Evolutionary conservation across 306 rosid species (phyloP), one percentile per base, ranked within the genome.

Genomic region (Gillenia trifoliata): DNA sequence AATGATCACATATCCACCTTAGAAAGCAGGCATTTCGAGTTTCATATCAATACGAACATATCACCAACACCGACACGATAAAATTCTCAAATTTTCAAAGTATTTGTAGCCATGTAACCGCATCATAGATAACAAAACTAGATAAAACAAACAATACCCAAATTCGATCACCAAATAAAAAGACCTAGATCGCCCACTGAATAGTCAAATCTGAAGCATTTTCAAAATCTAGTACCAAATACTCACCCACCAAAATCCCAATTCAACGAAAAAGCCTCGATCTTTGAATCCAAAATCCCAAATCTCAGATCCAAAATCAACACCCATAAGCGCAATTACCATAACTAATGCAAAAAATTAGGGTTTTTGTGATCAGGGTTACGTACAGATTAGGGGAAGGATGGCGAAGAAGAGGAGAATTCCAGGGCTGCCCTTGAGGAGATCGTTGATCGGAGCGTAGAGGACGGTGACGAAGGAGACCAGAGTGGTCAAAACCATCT

Each of bases 381-480:
- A 77, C 96, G 16, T 80, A 94, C 98, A 90, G 63, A 91, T 10
- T 63, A 93, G 82, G 36, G 98, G 98, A 38, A 93, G 89, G 80
- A 93, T 82, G 81, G 89, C 52, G 83, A 93, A 79, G 88, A 93
- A 73, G 79, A 93, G 79, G 47, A 93, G 91, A 54, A 91, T 87
- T 55, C 85, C 85, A 20, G 97, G 80, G 75, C 84, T 91, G 11
- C 88, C 96, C n/a, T 76, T 81, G 62, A 93, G 97, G 62, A 93
- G 93, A 68, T 89, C 88, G 79, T 93, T 91, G 82, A 91, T 64
- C 5, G 93, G 93, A 55, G 92, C 0, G 45, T 82, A 89, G 64
- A 93, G 85, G 33, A 93, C 93, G 87, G 97, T 91, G 68, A 88
- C 8, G 76, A 87, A 68, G 76, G 98, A 89, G 63, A 93, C 89